A percentile compares a stretch with the other conserved stretches of the same genome.
phyloP scores from a whole-genome alignment of 2,329 filamentous ascomycete species.

The Ophiostoma sp. region DNA sequence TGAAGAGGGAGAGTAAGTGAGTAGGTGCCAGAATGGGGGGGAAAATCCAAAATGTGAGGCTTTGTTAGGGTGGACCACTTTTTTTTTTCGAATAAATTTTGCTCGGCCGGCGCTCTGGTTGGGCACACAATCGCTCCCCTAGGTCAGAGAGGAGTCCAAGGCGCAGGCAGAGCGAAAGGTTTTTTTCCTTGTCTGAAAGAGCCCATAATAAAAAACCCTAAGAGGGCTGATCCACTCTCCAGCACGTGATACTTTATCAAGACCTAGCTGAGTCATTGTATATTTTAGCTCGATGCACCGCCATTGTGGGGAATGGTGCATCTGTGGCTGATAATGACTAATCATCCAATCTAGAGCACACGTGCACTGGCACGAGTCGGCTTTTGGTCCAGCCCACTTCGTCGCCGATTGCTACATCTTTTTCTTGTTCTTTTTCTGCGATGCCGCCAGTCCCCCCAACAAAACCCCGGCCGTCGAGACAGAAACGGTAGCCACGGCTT shows the following conservation, averaged over 20 bases:
- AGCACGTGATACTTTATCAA: constrained; percentile 14
- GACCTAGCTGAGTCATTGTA: neutral
- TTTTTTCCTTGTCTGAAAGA: constrained; percentile 3
- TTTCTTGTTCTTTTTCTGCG: constrained; percentile 6
- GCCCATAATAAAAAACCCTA: constrained; percentile 20
- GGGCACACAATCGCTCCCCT: constrained; percentile 5
- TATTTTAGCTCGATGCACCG: neutral
- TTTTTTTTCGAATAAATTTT: constrained; percentile 17
- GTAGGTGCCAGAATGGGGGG: constrained; percentile 12
- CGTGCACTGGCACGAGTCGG: constrained; percentile 9
- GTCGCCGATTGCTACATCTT: neutral
- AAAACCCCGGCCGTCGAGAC: neutral
- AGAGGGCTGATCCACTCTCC: constrained; percentile 17
- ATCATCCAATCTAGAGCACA: neutral
- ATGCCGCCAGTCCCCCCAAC: neutral
- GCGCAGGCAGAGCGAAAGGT: neutral
- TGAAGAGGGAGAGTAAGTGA: constrained; percentile 19
- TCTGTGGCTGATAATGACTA: constrained; percentile 15
- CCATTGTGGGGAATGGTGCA: neutral
- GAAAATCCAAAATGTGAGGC: constrained; percentile 23
- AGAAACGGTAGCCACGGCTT: neutral
- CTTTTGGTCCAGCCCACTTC: neutral
- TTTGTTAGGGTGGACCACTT: constrained; percentile 23
- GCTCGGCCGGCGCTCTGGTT: constrained; percentile 4
- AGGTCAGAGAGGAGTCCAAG: neutral